A percentile compares a stretch with the other conserved stretches of the same genome.
phyloP scores from a whole-genome alignment of 2,329 filamentous ascomycete genomes.

The Claviceps cyperi region DNA sequence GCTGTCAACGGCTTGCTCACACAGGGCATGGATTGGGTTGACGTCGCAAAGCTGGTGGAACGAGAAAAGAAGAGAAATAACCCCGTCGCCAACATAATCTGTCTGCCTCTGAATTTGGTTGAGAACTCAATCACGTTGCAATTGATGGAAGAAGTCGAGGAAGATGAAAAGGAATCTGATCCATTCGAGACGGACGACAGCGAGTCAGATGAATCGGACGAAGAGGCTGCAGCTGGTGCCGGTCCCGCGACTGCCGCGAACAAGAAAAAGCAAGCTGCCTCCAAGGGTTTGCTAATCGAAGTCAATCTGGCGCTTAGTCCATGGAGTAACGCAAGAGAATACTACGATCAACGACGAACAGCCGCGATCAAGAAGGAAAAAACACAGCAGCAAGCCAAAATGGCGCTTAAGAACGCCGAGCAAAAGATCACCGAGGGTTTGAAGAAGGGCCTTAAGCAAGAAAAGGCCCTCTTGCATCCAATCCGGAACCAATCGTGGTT shows the following conservation, averaged over 20 bases:
- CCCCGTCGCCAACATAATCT: constrained; percentile 74
- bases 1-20: constrained; percentile 83
- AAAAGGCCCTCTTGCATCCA: constrained; percentile 74
- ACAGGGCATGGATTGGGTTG: constrained; percentile 95
- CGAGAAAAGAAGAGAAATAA: constrained; percentile 71
- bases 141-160: constrained; percentile 54
- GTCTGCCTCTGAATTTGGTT: constrained; percentile 73
- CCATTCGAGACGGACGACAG: constrained; percentile 55
- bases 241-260: constrained; percentile 11
- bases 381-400: constrained; percentile 65
- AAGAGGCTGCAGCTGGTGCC: constrained; percentile 11
- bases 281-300: constrained; percentile 56
- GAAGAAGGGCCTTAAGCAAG: constrained; percentile 77
- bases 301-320: constrained; percentile 71
- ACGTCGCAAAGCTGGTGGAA: constrained; percentile 78
- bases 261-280: constrained; percentile 27
- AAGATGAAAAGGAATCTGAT: constrained; percentile 45
- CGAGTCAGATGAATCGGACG: constrained; percentile 22
- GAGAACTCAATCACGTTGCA: constrained; percentile 77
- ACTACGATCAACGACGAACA: constrained; percentile 76
- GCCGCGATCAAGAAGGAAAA: constrained; percentile 80
- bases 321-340: constrained; percentile 81
- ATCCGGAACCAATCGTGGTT: constrained; percentile 85
- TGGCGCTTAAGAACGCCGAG: constrained; percentile 78
- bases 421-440: constrained; percentile 76